Conservation (phyloP, 2,329 filamentous ascomycete genomes). For the Colletotrichum sp. region DNA sequence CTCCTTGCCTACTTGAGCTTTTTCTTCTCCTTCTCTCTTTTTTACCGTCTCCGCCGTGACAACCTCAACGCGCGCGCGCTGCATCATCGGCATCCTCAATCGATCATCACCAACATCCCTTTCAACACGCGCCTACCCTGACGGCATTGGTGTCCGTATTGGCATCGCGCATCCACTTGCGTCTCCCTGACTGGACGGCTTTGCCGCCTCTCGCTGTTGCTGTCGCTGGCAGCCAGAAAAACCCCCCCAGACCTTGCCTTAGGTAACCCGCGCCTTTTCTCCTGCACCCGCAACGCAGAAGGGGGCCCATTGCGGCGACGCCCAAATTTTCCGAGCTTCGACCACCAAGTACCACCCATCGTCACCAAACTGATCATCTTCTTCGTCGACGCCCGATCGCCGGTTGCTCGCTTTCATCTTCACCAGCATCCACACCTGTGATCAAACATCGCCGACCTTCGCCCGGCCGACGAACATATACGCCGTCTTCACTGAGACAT, state of each 20-base stretch:
- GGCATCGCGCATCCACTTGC: conserved; percentile 7
- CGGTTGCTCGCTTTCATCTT: background rate
- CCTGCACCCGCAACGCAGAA: conserved; percentile 2
- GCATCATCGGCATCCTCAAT: background rate
- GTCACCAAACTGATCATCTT: background rate
- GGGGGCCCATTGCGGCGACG: conserved; percentile 10
- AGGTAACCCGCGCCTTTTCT: conserved; percentile 12
- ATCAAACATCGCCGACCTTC: conserved; percentile 7
- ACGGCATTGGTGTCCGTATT: conserved; percentile 2
- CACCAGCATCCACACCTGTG: background rate
- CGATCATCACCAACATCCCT: background rate
- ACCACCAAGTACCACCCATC: background rate
- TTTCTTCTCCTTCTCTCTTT: conserved; percentile 12
- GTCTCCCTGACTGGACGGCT: conserved; percentile 17
- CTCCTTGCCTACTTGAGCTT: conserved; percentile 12
- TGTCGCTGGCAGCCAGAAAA: conserved; percentile 2
- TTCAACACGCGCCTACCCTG: background rate
- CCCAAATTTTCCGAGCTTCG: conserved; percentile 14
- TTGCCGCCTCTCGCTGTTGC: conserved; percentile 5
- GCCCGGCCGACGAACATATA: background rate
- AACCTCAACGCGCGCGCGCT: conserved; percentile 16
- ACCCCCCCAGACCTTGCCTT: conserved; percentile 2
- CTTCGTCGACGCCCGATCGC: background rate
- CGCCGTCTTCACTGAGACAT: background rate
- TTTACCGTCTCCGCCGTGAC: conserved; percentile 13